Conservation (phyloP, 306 rosid species). For the Cicer yamashitae region DNA sequence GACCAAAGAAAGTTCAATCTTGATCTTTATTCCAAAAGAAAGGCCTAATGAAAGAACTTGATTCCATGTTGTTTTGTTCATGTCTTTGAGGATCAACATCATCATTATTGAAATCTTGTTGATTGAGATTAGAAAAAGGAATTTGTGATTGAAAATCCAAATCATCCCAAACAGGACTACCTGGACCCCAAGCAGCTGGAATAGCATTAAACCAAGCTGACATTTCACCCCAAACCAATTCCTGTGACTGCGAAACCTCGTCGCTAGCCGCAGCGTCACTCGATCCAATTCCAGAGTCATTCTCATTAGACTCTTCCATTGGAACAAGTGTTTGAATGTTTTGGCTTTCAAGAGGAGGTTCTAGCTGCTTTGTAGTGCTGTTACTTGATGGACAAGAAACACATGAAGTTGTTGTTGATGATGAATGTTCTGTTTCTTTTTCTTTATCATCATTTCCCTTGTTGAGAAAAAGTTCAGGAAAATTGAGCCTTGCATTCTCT, state of each 20-base stretch:
- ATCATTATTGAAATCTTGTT: conserved; percentile 44
- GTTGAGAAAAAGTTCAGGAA: conserved; percentile 76
- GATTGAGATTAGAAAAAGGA: conserved; percentile 53
- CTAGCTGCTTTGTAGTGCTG: conserved; percentile 39
- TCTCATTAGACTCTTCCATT: conserved; percentile 51
- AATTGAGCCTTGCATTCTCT: conserved; percentile 93
- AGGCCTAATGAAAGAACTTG: conserved; percentile 54
- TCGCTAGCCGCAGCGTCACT: conserved; percentile 53
- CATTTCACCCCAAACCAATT: conserved; percentile 90
- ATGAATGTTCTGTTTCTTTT: neutral
- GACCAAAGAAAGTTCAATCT: conserved; percentile 45
- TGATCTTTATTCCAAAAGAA: conserved; percentile 64
- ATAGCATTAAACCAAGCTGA: conserved; percentile 83
- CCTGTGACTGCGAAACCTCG: conserved; percentile 60
- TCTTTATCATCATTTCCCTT: conserved; percentile 45
- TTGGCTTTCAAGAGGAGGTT: conserved; percentile 17
- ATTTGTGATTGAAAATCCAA: conserved; percentile 65
- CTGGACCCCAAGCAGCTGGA: conserved; percentile 96
- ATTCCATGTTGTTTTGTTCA: conserved; percentile 34
- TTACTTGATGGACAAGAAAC: conserved; percentile 44
- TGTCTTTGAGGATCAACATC: conserved; percentile 48
- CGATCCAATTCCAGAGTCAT: conserved; percentile 63
- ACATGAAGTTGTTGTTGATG: conserved; percentile 42
- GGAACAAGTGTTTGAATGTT: conserved; percentile 3
- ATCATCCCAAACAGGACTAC: conserved; percentile 96